Evolutionary conservation across 2,329 filamentous ascomycete genomes (phyloP).

Genomic region (Thelonectria olida): DNA sequence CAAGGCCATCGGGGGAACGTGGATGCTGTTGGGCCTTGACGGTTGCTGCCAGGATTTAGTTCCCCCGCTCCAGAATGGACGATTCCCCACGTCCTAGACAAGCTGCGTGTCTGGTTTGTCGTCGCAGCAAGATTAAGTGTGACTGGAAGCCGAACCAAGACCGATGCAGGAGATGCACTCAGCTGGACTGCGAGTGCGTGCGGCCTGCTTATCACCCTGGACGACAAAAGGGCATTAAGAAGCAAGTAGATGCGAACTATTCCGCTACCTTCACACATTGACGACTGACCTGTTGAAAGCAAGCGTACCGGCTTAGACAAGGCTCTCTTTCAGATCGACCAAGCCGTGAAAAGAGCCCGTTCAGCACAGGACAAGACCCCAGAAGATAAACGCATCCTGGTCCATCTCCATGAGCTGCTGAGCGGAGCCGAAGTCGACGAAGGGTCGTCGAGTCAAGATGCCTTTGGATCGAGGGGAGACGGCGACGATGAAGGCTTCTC

Average conservation of each 20-base stretch:
- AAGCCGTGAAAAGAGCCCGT: slow-evolving; percentile 68
- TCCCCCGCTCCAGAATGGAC: slow-evolving; percentile 24
- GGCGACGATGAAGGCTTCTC: slow-evolving; percentile 45
- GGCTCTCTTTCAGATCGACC: slow-evolving; percentile 77
- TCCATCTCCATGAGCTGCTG: slow-evolving; percentile 53
- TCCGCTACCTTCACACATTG: too few relatives aligned
- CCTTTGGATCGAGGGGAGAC: slow-evolving; percentile 21
- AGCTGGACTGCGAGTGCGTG: slow-evolving; percentile 68
- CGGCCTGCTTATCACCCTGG: slow-evolving; percentile 79
- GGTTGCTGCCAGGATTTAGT: slow-evolving; percentile 59
- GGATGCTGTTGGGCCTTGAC: slow-evolving; percentile 17
- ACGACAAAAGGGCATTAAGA: slow-evolving; percentile 80
- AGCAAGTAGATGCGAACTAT: slow-evolving; percentile 68
- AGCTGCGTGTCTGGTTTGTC: slow-evolving; percentile 71
- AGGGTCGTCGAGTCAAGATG: slow-evolving; percentile 26
- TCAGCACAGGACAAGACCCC: slow-evolving; percentile 51
- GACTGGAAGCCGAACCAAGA: slow-evolving; percentile 61
- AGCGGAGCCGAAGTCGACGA: slow-evolving; percentile 39
- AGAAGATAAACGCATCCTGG: slow-evolving; percentile 57
- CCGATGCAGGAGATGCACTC: slow-evolving; percentile 69
- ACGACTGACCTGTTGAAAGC: slow-evolving; percentile 51
- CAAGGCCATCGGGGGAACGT: background rate
- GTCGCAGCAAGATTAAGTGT: slow-evolving; percentile 75
- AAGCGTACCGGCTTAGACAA: slow-evolving; percentile 80
- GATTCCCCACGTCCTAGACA: slow-evolving; percentile 44